These are phyloP conservation scores for thale cress (Arabidopsis thaliana) DNA, from an alignment of 345 rosid species.

Conservation along the genomic window DNA sequence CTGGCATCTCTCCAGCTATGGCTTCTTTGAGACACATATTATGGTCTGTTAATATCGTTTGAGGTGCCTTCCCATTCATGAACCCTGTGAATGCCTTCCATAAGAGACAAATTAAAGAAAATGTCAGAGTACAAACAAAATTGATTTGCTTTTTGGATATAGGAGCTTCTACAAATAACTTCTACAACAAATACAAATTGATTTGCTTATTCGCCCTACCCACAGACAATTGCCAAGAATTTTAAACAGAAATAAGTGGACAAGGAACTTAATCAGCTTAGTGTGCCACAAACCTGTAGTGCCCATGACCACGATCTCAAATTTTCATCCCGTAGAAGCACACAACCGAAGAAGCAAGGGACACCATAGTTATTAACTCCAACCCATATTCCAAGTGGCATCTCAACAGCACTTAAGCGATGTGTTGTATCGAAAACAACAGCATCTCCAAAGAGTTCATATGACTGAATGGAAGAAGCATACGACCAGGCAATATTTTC, in stretches of 20 bases:
- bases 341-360: slow-evolving; percentile 99
- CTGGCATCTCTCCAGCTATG: slow-evolving; percentile 81
- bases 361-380: slow-evolving; percentile 94
- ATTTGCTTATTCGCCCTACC: background rate
- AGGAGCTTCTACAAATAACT: background rate
- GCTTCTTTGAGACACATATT: slow-evolving; percentile 95
- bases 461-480: slow-evolving; percentile 82
- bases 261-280: background rate
- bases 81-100: slow-evolving; percentile 75
- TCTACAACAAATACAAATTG: background rate
- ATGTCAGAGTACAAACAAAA: slow-evolving; percentile 18
- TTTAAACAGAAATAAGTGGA: background rate
- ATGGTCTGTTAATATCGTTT: slow-evolving; percentile 88
- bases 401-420: slow-evolving; percentile 83
- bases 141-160: background rate
- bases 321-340: slow-evolving; percentile 81
- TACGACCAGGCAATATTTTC: slow-evolving; percentile 97
- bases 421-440: slow-evolving; percentile 94
- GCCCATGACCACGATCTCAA: slow-evolving; percentile 91
- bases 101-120: slow-evolving; percentile 38
- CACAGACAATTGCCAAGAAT: background rate
- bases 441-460: slow-evolving; percentile 92
- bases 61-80: slow-evolving; percentile 94
- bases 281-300: slow-evolving; percentile 61
- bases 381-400: slow-evolving; percentile 98